Base-by-base conservation (phyloP, 2,329 filamentous ascomycete genomes). In the Sarocladium brachiariae region DNA sequence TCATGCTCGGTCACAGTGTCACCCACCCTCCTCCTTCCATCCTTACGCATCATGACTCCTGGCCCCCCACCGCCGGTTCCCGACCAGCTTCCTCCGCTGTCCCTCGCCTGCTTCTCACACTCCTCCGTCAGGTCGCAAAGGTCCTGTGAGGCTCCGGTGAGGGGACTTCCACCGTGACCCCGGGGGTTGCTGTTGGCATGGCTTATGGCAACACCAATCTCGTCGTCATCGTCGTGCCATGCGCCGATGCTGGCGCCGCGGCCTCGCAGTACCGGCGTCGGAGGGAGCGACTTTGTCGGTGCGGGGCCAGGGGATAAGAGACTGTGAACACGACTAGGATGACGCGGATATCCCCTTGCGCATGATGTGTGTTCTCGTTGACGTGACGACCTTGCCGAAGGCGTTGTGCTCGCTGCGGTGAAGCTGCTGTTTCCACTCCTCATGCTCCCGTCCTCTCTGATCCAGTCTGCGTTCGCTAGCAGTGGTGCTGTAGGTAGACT, bases 251-350 rank as follows among this genome's bases (percentile, higher is more conserved):
- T n/a, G n/a, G n/a, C n/a, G n/a, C n/a, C n/a, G n/a, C n/a, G n/a
- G n/a, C n/a, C n/a, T n/a, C n/a, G 41, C 27, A 21, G 30, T 4
- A 58, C 54, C 0, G 65, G 65, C 5, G 63, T 62, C 1, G 58
- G 56, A 0, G 72, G 71, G 2, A 77, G 65, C 2, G 70, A 70
- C n/a, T 67, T 63, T 4, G 55, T 71, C 0, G 75, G 74, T 1
- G 74, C 73, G 0, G 75, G 73, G 0, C 73, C 71, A 18, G 69
- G 60, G 24, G 63, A 60, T n/a, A 57, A 55, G 21, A 65, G 53
- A 30, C 52, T 34, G 35, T 54, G 50, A 41, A 60, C 52, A 2
- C 55, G 51, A 19, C 48, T 45, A 19, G 31, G 51, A 7, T 35
- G 34, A 6, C 35, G 11, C 25, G 43, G 16, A 19, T 39, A 19